Percentiles rank a stretch among this genome's conserved stretches.
These are phyloP conservation scores for Cercospora canescens DNA, from an alignment of 2,329 filamentous ascomycete genomes.

Conservation along the genomic window DNA sequence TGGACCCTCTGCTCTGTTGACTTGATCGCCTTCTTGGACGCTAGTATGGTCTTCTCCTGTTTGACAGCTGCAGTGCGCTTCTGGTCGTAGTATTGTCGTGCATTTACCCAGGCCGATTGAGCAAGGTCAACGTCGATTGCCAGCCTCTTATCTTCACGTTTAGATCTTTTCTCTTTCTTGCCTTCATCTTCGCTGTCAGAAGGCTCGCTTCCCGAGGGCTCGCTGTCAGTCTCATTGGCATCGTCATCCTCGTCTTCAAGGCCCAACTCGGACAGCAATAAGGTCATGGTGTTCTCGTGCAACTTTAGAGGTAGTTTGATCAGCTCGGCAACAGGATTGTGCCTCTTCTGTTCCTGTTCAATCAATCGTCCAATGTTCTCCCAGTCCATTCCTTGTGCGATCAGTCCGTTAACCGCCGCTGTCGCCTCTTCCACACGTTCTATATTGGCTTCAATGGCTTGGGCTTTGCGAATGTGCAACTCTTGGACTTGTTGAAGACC, in stretches of 20 bases:
- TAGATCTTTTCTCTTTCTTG: slow-evolving; percentile 36
- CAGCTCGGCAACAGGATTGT: slow-evolving; percentile 81
- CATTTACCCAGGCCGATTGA: slow-evolving; percentile 84
- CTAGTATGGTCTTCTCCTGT: slow-evolving; percentile 79
- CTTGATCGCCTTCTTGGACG: slow-evolving; percentile 80
- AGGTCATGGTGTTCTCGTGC: slow-evolving; percentile 82
- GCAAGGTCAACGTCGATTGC: slow-evolving; percentile 82
- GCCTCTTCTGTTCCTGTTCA: slow-evolving; percentile 76
- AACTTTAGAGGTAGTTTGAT: slow-evolving; percentile 88
- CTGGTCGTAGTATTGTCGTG: slow-evolving; percentile 87
- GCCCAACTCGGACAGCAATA: slow-evolving; percentile 72
- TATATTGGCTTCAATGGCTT: slow-evolving; percentile 85
- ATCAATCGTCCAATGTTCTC: slow-evolving; percentile 85
- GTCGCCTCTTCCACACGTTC: slow-evolving; percentile 91
- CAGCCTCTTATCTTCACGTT: slow-evolving; percentile 50
- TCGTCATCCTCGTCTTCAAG: slow-evolving; percentile 60
- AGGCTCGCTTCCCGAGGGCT: slow-evolving; percentile 58
- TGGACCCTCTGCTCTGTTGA: slow-evolving; percentile 87
- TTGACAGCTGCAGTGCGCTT: slow-evolving; percentile 82
- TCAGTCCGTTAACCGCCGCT: slow-evolving; percentile 87
- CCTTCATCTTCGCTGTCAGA: slow-evolving; percentile 63
- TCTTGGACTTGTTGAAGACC: slow-evolving; percentile 79
- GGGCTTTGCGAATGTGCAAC: slow-evolving; percentile 82
- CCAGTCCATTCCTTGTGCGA: slow-evolving; percentile 97
- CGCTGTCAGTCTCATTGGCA: slow-evolving; percentile 65